Conservation (phyloP, 257 asterid species). For the Agastache rugosa region DNA sequence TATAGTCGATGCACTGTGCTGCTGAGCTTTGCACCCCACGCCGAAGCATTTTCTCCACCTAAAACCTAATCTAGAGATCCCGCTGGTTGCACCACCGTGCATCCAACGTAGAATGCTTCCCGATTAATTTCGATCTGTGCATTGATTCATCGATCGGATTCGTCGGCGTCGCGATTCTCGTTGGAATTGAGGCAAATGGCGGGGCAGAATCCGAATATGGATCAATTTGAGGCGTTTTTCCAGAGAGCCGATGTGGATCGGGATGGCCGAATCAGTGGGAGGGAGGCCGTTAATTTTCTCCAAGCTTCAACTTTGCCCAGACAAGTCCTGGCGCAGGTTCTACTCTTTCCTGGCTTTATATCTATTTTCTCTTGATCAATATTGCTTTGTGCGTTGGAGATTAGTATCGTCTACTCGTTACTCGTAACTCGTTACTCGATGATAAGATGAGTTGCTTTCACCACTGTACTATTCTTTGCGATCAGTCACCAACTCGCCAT, state of each 20-base stretch:
- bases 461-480: constrained; percentile 22
- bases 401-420: constrained; percentile 3
- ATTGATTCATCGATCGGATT: constrained; percentile 46
- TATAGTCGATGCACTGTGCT: constrained; percentile 44
- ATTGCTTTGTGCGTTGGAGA: not conserved
- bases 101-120: constrained; percentile 38
- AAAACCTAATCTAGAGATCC: constrained; percentile 38
- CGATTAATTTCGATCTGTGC: constrained; percentile 43
- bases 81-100: constrained; percentile 26
- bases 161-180: constrained; percentile 36
- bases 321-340: constrained; percentile 96
- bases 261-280: constrained; percentile 92
- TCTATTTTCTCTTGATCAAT: not conserved
- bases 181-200: constrained; percentile 43
- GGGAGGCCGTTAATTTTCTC: constrained; percentile 84
- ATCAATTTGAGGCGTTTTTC: constrained; percentile 82
- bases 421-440: constrained; percentile 17
- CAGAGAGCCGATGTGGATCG: constrained; percentile 93
- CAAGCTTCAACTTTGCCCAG: constrained; percentile 76
- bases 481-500: constrained; percentile 21
- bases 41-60: constrained; percentile 22
- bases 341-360: not conserved
- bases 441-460: constrained; percentile 24
- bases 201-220: constrained; percentile 59
- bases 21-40: constrained; percentile 36